Conservation (phyloP, 176 grass and related monocot species). For the Zizania latifolia region DNA sequence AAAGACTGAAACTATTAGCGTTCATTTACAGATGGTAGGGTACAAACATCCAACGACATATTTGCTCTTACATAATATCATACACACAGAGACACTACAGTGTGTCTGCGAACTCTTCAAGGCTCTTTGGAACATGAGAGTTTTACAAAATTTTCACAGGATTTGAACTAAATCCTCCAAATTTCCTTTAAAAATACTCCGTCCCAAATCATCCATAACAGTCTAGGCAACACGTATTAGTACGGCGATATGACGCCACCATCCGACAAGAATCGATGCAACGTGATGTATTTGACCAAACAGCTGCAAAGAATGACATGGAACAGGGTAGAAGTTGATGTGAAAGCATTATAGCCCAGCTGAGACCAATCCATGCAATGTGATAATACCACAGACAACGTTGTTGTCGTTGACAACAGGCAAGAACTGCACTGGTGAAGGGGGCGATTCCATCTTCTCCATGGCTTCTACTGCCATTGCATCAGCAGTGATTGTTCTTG, state of each 20-base stretch:
- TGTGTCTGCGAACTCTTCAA: too few relatives aligned
- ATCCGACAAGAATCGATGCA: neutral
- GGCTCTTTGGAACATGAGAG: too few relatives aligned
- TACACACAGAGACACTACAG: neutral
- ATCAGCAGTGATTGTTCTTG: constrained; percentile 75
- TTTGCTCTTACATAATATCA: constrained; percentile 2
- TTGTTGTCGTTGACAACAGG: constrained; percentile 66
- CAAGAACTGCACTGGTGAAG: constrained; percentile 92
- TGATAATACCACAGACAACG: constrained; percentile 71
- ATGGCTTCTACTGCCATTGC: constrained; percentile 87
- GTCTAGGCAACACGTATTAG: neutral
- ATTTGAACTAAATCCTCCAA: too few relatives aligned
- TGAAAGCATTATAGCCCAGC: constrained; percentile 48
- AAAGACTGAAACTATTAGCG: too few relatives aligned
- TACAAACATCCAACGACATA: neutral
- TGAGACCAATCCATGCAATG: constrained; percentile 86
- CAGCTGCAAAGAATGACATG: neutral
- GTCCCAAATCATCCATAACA: too few relatives aligned
- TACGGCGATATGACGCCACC: neutral
- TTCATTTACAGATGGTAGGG: neutral
- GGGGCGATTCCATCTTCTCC: constrained; percentile 82
- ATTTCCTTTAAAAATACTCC: too few relatives aligned
- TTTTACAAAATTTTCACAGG: too few relatives aligned
- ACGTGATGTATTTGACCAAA: neutral
- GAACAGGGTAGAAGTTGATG: neutral